Evolutionary conservation across 139 green algal species (phyloP).

Genomic region (Chlorella sp.): DNA sequence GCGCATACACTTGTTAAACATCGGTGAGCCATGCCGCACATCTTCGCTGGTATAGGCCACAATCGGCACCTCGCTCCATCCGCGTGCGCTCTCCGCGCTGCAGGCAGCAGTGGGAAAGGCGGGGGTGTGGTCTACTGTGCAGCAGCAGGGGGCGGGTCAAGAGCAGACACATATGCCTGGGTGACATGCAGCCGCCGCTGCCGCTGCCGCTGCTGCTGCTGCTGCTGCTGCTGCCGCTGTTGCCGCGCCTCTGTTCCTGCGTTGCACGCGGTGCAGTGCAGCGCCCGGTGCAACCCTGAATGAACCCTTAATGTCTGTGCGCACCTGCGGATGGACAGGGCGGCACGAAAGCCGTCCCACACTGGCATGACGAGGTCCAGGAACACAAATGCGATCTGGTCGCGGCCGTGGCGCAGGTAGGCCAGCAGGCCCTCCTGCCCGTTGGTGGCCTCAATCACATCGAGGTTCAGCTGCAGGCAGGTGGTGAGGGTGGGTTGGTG

Average conservation of each 20-base stretch:
- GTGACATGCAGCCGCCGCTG: too few species aligned
- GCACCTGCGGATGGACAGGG: conserved; percentile 16
- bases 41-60: conserved; percentile 23
- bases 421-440: conserved; percentile 20
- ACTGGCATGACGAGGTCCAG: conserved; percentile 36
- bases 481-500: neutral
- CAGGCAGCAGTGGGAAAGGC: neutral
- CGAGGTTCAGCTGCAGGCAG: conserved; percentile 20
- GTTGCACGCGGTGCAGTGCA: too few species aligned
- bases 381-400: neutral
- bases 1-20: conserved; percentile 22
- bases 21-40: neutral
- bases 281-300: too few species aligned
- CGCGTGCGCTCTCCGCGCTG: neutral
- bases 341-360: neutral
- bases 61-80: conserved; percentile 8
- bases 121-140: too few species aligned
- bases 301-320: too few species aligned
- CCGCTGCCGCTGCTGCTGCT: too few species aligned
- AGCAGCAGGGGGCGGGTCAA: neutral
- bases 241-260: too few species aligned
- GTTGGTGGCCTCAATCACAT: conserved; percentile 23
- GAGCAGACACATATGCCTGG: neutral
- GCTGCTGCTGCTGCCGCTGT: neutral
- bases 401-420: conserved; percentile 11